phyloP scores from a whole-genome alignment of 352 stramenopile genomes.

The Pythium brassicae region DNA sequence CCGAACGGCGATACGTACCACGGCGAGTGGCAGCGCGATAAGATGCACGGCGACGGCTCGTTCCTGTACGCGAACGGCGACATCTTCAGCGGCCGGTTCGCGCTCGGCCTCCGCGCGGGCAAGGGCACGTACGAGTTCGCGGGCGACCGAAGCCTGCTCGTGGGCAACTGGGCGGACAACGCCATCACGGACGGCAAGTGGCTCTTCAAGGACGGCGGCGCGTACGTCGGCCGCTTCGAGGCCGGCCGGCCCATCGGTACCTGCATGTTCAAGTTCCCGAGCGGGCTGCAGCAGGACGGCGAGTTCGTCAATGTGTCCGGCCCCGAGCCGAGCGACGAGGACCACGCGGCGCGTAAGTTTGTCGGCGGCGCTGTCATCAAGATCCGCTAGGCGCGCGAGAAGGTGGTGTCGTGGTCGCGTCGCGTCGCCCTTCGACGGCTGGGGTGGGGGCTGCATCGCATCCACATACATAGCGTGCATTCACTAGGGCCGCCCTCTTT shows the following conservation, averaged over 20 bases:
- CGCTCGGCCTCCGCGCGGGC: slow-evolving; percentile 73
- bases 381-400: slow-evolving; percentile 35
- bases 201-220: slow-evolving; percentile 87
- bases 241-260: slow-evolving; percentile 82
- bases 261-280: slow-evolving; percentile 86
- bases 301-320: slow-evolving; percentile 65
- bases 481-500: too few species aligned
- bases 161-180: slow-evolving; percentile 84
- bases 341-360: slow-evolving; percentile 59
- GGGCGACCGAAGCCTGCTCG: slow-evolving; percentile 74
- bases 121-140: slow-evolving; percentile 89
- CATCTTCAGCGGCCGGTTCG: slow-evolving; percentile 88
- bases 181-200: slow-evolving; percentile 88
- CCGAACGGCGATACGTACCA: slow-evolving; percentile 88
- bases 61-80: slow-evolving; percentile 90
- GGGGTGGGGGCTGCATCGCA: too few species aligned
- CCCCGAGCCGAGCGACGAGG: slow-evolving; percentile 45
- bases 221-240: slow-evolving; percentile 83
- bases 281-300: slow-evolving; percentile 80
- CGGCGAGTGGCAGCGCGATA: slow-evolving; percentile 82
- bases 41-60: slow-evolving; percentile 88
- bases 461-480: background rate
- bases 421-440: too few species aligned
- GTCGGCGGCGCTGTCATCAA: slow-evolving; percentile 65
- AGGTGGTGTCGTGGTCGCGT: too few species aligned